Evolutionary conservation across 1,139 yeast genomes (phyloP), one percentile per base, ranked within the genome.

Genomic region (Debaryomyces sp.): DNA sequence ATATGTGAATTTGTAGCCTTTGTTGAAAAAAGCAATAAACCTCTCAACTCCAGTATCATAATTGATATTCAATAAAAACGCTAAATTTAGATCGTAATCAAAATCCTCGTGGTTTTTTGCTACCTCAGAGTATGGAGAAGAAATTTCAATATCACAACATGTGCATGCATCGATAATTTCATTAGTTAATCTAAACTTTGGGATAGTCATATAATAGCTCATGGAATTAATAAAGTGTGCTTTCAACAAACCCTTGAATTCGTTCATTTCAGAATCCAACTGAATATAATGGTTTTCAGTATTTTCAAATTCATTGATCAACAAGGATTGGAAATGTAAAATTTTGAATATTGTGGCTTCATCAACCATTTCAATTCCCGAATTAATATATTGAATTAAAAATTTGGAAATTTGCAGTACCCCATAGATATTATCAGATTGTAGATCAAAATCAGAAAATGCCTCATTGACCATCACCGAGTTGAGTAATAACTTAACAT

Each of bases 241-340:
- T n/a, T 53, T 50, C 47, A 73, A 56, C 1, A 51, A 44, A 1
- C 35, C 33, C 49, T 66, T 71, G 52, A 67, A 73, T 4, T 54
- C 55, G 6, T 44, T 40, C 37, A 80, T 61, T 15, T 77, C 78
- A 2, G 64, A 63, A 13, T 70, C 68, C 48, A 77, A 63, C 36
- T 69, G 73, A 37, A 76, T 58, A 55, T 79, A 80, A 51, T 75
- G 76, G 45, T 76, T 70, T 43, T 80, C 84, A 26, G 81, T 64
- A 53, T 81, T 83, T 56, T 80, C 80, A 46, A 82, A 74, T 59
- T 78, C 79, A 43, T 75, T 68, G 17, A 81, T 64, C 52, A 83
- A 57, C 24, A 69, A 64, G 1, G 84, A 67, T 56, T 71, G 71
- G 47, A 64, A 66, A 24, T 66, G 57, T n/a, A 66, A 51, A 18